phyloP scores from a whole-genome alignment of 164 flowering plant species.

The Cinnamomum micranthum region DNA sequence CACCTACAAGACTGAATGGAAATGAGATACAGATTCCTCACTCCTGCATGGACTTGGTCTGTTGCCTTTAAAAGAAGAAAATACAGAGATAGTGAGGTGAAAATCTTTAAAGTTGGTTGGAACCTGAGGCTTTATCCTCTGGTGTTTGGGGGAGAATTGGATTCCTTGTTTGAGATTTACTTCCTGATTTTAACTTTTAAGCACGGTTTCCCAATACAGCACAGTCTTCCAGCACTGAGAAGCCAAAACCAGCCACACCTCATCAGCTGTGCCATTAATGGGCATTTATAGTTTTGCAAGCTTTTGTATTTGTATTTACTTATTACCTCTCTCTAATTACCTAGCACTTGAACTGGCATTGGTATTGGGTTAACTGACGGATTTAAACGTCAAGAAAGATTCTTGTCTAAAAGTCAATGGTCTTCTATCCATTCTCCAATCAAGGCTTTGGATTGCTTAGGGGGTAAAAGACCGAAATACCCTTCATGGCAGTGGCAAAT shows the following conservation, averaged over 20 bases:
- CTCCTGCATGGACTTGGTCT: too few relatives aligned
- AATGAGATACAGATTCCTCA: neutral
- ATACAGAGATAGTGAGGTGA: neutral
- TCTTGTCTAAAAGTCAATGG: slow-evolving; percentile 11
- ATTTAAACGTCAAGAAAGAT: slow-evolving; percentile 7
- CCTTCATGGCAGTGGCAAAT: too few relatives aligned
- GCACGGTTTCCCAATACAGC: slow-evolving; percentile 29
- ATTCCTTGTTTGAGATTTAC: slow-evolving; percentile 14
- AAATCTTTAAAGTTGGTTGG: neutral
- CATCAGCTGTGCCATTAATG: slow-evolving; percentile 17
- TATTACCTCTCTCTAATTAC: neutral
- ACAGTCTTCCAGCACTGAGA: slow-evolving; percentile 21
- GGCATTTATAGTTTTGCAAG: slow-evolving; percentile 21
- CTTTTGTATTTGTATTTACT: slow-evolving; percentile 7
- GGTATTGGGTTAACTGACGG: slow-evolving; percentile 10
- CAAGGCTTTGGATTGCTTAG: neutral
- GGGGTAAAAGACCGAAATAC: too few relatives aligned
- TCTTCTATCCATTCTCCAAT: neutral
- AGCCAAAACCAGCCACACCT: slow-evolving; percentile 12
- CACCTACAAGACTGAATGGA: slow-evolving; percentile 2
- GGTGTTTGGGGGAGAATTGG: slow-evolving; percentile 11
- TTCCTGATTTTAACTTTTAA: slow-evolving; percentile 9
- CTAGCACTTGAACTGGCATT: neutral
- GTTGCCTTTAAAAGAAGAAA: neutral
- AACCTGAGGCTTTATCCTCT: slow-evolving; percentile 2